Evolutionary conservation across 805 yeast genomes (phyloP).

Genomic region (Barnettozyma populi): DNA sequence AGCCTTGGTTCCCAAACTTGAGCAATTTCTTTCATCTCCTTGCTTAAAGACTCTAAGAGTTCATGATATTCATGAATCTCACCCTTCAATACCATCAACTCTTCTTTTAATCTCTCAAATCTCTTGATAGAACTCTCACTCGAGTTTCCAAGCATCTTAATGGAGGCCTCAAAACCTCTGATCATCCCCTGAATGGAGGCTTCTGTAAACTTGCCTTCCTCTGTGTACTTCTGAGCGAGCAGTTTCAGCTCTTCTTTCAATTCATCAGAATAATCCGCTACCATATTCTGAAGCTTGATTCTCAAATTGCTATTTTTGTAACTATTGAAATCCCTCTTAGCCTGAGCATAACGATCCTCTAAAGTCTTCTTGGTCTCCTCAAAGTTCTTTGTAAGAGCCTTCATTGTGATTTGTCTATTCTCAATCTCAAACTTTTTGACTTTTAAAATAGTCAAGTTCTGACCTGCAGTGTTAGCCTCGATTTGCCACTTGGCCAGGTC

Average conservation of each 20-base stretch:
- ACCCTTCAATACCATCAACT: constrained; percentile 19
- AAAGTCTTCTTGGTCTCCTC: constrained; percentile 26
- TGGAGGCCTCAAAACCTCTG: constrained; percentile 42
- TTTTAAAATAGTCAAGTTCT: constrained; percentile 24
- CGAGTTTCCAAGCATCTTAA: constrained; percentile 30
- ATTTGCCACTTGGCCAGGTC: constrained; percentile 19
- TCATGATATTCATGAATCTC: constrained; percentile 20
- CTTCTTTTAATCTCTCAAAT: constrained; percentile 26
- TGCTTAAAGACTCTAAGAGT: constrained; percentile 26
- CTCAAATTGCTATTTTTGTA: constrained; percentile 22
- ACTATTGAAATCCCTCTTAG: constrained; percentile 24
- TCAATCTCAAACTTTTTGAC: constrained; percentile 33
- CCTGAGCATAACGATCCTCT: constrained; percentile 23
- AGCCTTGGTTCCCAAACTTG: constrained; percentile 60
- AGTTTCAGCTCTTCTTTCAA: constrained; percentile 34
- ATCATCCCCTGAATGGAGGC: constrained; percentile 34
- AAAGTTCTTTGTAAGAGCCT: constrained; percentile 27
- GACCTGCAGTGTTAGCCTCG: constrained; percentile 24
- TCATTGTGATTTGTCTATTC: constrained; percentile 32
- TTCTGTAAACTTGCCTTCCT: constrained; percentile 34
- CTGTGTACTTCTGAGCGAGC: constrained; percentile 35
- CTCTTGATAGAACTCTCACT: constrained; percentile 34
- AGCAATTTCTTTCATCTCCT: constrained; percentile 35
- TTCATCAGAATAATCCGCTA: constrained; percentile 33
- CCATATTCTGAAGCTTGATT: constrained; percentile 25